These are phyloP conservation scores for Saccharomycopsis olivae DNA, from an alignment of 805 yeast species.

Conservation along the genomic window DNA sequence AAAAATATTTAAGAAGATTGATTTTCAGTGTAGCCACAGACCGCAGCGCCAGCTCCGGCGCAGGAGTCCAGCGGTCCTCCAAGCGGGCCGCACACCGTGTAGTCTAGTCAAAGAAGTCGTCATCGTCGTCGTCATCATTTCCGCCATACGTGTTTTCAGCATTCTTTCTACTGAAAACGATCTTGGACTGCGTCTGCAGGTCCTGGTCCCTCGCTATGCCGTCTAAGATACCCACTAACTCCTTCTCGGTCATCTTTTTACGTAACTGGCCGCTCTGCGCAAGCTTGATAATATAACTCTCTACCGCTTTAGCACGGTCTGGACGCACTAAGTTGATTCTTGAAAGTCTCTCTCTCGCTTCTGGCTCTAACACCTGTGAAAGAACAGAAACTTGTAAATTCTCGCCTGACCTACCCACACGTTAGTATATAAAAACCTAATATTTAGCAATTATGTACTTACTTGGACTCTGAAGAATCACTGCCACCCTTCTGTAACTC, in stretches of 20 bases:
- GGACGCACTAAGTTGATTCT: slow-evolving; percentile 87
- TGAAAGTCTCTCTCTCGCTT: slow-evolving; percentile 79
- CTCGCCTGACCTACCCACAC: neutral
- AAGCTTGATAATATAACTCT: slow-evolving; percentile 61
- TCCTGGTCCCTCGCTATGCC: slow-evolving; percentile 70
- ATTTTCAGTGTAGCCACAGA: no score
- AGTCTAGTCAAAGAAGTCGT: slow-evolving; percentile 27
- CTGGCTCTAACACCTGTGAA: slow-evolving; percentile 64
- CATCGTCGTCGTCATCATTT: slow-evolving; percentile 29
- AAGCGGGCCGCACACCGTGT: no score
- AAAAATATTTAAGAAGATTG: no score
- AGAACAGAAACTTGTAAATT: slow-evolving; percentile 5
- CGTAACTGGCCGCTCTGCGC: slow-evolving; percentile 68
- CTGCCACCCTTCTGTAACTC: slow-evolving; percentile 78
- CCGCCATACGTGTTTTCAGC: slow-evolving; percentile 21
- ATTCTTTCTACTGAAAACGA: slow-evolving; percentile 48
- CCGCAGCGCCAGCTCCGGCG: no score
- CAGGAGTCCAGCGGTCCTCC: no score
- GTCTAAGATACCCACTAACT: slow-evolving; percentile 73
- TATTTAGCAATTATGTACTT: no score
- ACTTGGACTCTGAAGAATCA: no score
- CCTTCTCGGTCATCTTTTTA: slow-evolving; percentile 68
- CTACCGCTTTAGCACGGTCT: slow-evolving; percentile 84
- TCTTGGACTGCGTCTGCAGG: slow-evolving; percentile 50
- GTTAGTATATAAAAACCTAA: neutral